Percentiles rank a stretch among this genome's conserved stretches.
These are phyloP conservation scores for Tilletia caries DNA, from an alignment of 1,284 basidiomycete genomes.

Conservation along the genomic window DNA sequence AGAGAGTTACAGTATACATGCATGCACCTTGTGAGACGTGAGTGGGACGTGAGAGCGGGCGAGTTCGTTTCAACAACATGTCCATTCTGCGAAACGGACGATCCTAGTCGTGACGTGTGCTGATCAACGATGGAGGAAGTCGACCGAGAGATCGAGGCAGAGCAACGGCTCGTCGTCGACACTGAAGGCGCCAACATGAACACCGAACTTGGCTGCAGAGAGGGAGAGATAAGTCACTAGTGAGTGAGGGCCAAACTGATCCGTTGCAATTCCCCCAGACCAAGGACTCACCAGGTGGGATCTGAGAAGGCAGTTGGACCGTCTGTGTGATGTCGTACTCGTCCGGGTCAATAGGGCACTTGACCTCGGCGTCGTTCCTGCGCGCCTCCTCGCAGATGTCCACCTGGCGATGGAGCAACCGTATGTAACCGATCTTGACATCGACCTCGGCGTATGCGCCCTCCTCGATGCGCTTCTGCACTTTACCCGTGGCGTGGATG, in stretches of 20 bases:
- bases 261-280: conserved; percentile 57
- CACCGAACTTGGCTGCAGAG: conserved; percentile 73
- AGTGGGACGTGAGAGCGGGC: too few relatives aligned
- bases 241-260: too few relatives aligned
- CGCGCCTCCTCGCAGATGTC: conserved; percentile 47
- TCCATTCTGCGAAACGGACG: too few relatives aligned
- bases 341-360: conserved; percentile 45
- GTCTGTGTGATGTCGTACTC: conserved; percentile 47
- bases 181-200: conserved; percentile 71
- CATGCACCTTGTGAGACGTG: too few relatives aligned
- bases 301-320: conserved; percentile 44
- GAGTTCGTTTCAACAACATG: too few relatives aligned
- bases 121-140: conserved; percentile 46
- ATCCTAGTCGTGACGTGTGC: too few relatives aligned
- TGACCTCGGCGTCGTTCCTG: conserved; percentile 42
- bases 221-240: neutral
- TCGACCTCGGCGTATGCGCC: conserved; percentile 46
- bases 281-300: conserved; percentile 41
- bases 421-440: conserved; percentile 49
- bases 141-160: conserved; percentile 73
- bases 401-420: conserved; percentile 38
- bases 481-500: conserved; percentile 38
- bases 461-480: conserved; percentile 36
- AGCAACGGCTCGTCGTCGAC: conserved; percentile 73
- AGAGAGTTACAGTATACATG: too few relatives aligned